Evolutionary conservation across 352 stramenopile genomes (phyloP), one percentile per base, ranked within the genome.

Genomic region (Peronosclerospora sorghi): DNA sequence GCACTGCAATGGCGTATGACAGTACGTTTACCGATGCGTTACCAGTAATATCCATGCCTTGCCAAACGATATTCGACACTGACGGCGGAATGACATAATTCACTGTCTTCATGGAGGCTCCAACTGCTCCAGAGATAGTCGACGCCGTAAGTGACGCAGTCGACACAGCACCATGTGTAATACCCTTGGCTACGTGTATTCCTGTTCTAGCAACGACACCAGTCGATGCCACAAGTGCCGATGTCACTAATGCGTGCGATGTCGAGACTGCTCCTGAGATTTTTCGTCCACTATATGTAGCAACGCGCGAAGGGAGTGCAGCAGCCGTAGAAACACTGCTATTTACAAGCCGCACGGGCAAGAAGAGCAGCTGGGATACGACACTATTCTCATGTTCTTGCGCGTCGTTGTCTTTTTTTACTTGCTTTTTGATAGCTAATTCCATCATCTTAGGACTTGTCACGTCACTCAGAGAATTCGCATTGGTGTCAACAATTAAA

Each of bases 1-100:
- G 76, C 18, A 89, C 61, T 0, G 72, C 72, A 41, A 89, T 84
- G 14, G 72, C 69, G 44, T 76, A 71, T 8, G 73, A 70, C 15
- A 86, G 46, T 17, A 83, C 60, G 9, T 59, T 73, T 27, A 67
- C 64, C 0, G 73, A 85, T 17, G 60, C 63, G n/a, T 61, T 83
- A 0, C 76, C 62, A 4, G 76, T 84, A 10, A 62, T 61, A 13
- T 68, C 69, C 46, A 86, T 62, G 7, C 73, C 59, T 14, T 82
- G 61, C 69, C 68, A 86, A 42, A 86, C 51, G 0, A 62, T 66
- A 32, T 68, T 81, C 14, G 73, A 78, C 7, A 85, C 62, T 0
- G 69, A 80, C n/a, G 61, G 44, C 0, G 73, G 71, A 21, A 88
- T 81, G 4, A 64, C 67, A 24, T 73, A 78, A 29, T 57, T 57